These are phyloP conservation scores for Graphilbum sp. DNA, from an alignment of 2,329 filamentous ascomycete genomes.

Conservation along the genomic window DNA sequence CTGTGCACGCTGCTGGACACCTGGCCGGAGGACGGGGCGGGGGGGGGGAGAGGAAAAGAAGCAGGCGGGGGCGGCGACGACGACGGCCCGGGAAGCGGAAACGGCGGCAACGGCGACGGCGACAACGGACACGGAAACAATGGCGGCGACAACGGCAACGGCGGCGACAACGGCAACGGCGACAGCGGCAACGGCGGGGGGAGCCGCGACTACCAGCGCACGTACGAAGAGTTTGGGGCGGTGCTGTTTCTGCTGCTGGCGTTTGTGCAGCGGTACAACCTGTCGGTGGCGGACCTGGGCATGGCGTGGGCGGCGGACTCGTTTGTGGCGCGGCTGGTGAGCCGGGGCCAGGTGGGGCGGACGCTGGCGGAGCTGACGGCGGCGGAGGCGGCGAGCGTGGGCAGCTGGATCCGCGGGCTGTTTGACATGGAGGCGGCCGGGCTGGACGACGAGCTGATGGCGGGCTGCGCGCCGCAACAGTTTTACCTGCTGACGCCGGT, in stretches of 20 bases:
- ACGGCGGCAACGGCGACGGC: not conserved
- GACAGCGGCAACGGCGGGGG: not conserved
- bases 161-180: not conserved
- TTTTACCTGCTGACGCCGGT: slow-evolving; percentile 68
- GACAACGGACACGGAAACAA: not conserved
- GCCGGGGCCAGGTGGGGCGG: slow-evolving; percentile 39
- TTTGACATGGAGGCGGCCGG: slow-evolving; percentile 60
- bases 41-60: not conserved
- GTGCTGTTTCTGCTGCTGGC: slow-evolving; percentile 58
- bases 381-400: slow-evolving; percentile 48
- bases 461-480: slow-evolving; percentile 64
- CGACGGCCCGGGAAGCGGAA: not conserved
- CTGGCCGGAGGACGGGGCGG: slow-evolving; percentile 34
- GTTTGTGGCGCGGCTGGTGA: slow-evolving; percentile 52
- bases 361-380: slow-evolving; percentile 43
- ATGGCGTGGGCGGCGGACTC: slow-evolving; percentile 36
- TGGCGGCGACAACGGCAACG: slow-evolving; percentile 37
- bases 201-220: slow-evolving; percentile 57
- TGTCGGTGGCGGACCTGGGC: slow-evolving; percentile 49
- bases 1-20: slow-evolving; percentile 60
- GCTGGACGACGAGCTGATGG: slow-evolving; percentile 65
- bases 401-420: slow-evolving; percentile 61
- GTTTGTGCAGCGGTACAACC: slow-evolving; percentile 58
- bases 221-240: slow-evolving; percentile 74
- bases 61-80: not conserved